Base-by-base conservation (phyloP, 805 yeast species). In the Ogataea parapolymorpha region DNA sequence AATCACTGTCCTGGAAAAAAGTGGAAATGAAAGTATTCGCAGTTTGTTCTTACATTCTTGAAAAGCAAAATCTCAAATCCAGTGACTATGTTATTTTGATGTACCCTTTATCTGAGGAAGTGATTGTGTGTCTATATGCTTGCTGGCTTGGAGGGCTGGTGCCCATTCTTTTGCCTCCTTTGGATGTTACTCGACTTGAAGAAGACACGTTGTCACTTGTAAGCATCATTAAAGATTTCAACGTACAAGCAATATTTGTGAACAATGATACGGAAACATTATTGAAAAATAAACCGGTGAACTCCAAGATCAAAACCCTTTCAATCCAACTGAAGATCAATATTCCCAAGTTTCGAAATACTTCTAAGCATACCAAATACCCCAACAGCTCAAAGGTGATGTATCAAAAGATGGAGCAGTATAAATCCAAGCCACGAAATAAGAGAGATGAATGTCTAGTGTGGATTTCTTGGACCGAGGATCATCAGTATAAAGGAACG, bases 101-200 rank as follows among this genome's bases (percentile, higher is more conserved):
- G 82, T 89, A 87, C 58, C 83, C 95, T 0, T 75, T 91, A 33
- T 79, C 89, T 1, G 96, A 90, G 42, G 98, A 93, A 46, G 91
- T 78, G 55, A 77, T 83, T 5, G 78, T 87, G 22, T 87, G 95
- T 2, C 70, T 89, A 1, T 79, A 81, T 61, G 97, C 99, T 0
- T 91, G 98, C 58, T 75, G 91, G 59, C 64, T 82, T 41, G 75
- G 89, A 39, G 96, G 96, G 7, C 42, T 88, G 4, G 72, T 85
- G 3, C 87, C 93, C 1, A 72, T 91, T 12, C 93, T 95, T 0
- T 61, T 88, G 58, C 67, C 80, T 8, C 89, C 95, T 0, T 64
- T 89, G 29, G 88, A 83, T 33, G 10, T 48, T 1, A 45, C 45
- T 31, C 66, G 89, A 39, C 67, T 82, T 7, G 80, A 75, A 4